A percentile compares a stretch with the other conserved stretches of the same genome.
Conservation (phyloP, 441 rosid genomes). For the Pelargonium citronellum region DNA sequence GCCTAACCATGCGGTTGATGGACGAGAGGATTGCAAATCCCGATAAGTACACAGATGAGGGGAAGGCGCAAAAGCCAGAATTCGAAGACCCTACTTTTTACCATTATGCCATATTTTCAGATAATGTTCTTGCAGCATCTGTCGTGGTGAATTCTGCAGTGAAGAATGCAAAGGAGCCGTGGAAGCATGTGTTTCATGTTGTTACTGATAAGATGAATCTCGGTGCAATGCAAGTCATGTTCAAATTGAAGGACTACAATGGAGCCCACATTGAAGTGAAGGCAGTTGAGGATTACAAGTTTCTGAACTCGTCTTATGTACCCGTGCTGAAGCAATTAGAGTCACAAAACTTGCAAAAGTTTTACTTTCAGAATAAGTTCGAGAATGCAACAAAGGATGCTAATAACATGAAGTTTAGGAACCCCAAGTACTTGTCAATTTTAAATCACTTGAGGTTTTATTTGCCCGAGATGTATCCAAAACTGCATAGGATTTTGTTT, state of each 20-base stretch:
- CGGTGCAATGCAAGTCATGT: constrained; percentile 91
- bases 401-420: constrained; percentile 60
- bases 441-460: constrained; percentile 82
- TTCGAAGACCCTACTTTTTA: constrained; percentile 67
- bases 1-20: constrained; percentile 86
- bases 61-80: constrained; percentile 44
- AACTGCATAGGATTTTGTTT: constrained; percentile 65
- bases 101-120: constrained; percentile 79
- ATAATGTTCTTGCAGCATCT: constrained; percentile 84
- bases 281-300: constrained; percentile 63
- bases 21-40: constrained; percentile 74
- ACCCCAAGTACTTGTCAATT: constrained; percentile 88
- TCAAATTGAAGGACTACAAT: constrained; percentile 82
- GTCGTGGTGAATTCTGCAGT: constrained; percentile 86
- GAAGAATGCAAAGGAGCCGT: constrained; percentile 78
- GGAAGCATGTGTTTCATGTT: constrained; percentile 86
- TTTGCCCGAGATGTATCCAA: constrained; percentile 84
- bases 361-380: constrained; percentile 88
- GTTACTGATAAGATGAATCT: constrained; percentile 78
- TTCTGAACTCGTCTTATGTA: constrained; percentile 62
- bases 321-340: constrained; percentile 87
- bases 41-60: constrained; percentile 67
- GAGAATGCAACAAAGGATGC: constrained; percentile 93
- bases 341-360: constrained; percentile 78
- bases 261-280: constrained; percentile 74